These are phyloP conservation scores for Dimargaris xerosporica DNA, from an alignment of 192 early-diverging fungal species.

Conservation along the genomic window DNA sequence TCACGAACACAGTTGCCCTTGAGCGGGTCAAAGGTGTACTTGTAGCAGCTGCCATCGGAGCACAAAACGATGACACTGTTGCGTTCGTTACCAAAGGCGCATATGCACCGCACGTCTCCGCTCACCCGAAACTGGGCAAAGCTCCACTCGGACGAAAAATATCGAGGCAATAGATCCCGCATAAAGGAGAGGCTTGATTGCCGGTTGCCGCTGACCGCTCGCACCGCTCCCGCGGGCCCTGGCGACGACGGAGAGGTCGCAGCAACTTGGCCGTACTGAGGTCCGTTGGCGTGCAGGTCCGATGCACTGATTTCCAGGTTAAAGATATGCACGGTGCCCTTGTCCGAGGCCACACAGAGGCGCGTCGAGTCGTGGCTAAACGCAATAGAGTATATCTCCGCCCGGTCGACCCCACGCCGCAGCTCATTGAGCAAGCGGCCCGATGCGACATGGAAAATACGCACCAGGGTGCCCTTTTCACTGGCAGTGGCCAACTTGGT, in stretches of 20 bases:
- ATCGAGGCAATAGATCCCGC: constrained; percentile 76
- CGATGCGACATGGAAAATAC: constrained; percentile 67
- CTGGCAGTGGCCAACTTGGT: constrained; percentile 69
- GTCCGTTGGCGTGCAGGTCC: constrained; percentile 21
- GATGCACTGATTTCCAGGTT: constrained; percentile 49
- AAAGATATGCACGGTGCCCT: constrained; percentile 88
- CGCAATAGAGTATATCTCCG: constrained; percentile 79
- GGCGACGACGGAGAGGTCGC: background rate
- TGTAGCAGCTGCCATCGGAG: constrained; percentile 76
- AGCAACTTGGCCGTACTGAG: constrained; percentile 37
- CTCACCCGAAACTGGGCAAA: constrained; percentile 77
- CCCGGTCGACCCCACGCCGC: constrained; percentile 72
- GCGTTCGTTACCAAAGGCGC: constrained; percentile 63
- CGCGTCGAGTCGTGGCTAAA: constrained; percentile 64
- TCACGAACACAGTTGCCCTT: constrained; percentile 28
- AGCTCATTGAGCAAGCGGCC: constrained; percentile 69
- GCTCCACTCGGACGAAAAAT: constrained; percentile 89
- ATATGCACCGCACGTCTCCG: constrained; percentile 62
- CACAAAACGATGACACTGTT: constrained; percentile 70
- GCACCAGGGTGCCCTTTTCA: constrained; percentile 81
- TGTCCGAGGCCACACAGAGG: constrained; percentile 76
- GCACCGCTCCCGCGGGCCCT: background rate
- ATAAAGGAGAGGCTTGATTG: constrained; percentile 47
- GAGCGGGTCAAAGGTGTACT: constrained; percentile 61
- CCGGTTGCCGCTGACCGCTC: constrained; percentile 26